A percentile compares a stretch with the other conserved stretches of the same genome.
Evolutionary conservation across 208 protist genomes (phyloP).

Genomic region (Acanthamoeba castellanii): DNA sequence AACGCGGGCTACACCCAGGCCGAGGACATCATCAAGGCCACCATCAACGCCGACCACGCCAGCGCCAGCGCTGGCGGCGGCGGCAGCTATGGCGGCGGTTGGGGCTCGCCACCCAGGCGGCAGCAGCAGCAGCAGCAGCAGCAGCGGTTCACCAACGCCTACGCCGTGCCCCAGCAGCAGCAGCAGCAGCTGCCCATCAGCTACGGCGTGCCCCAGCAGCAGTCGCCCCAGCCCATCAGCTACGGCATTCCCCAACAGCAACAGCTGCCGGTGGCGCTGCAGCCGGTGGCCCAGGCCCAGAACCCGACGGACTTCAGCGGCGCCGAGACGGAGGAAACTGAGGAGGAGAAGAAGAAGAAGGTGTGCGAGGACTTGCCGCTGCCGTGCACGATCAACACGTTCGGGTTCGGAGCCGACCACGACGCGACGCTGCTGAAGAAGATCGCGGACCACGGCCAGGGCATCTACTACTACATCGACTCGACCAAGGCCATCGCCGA

Average conservation of each 20-base stretch:
- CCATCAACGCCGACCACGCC: neutral
- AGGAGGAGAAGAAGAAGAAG: too few species aligned
- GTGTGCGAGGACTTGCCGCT: neutral
- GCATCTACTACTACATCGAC: conserved; percentile 85
- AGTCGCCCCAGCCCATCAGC: neutral
- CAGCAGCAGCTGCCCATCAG: neutral
- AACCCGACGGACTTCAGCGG: neutral
- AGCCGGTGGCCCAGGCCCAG: neutral
- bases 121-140: conserved; percentile 20
- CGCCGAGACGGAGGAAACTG: too few species aligned
- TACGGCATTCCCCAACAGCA: too few species aligned
- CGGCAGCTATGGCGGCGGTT: too few species aligned
- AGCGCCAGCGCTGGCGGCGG: too few species aligned
- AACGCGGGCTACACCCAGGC: conserved; percentile 9
- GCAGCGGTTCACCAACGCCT: neutral
- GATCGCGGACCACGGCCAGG: conserved; percentile 76
- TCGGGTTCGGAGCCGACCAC: conserved; percentile 84
- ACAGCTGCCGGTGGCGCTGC: neutral
- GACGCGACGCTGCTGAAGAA: conserved; percentile 77
- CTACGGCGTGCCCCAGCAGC: neutral
- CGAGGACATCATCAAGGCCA: conserved; percentile 15
- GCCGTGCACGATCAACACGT: conserved; percentile 68
- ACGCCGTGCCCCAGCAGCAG: neutral
- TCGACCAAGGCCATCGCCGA: conserved; percentile 71
- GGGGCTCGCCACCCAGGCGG: too few species aligned